Evolutionary conservation across 352 stramenopile species (phyloP), one percentile per base, ranked within the genome.

Genomic region (Globisporangium perplexum): DNA sequence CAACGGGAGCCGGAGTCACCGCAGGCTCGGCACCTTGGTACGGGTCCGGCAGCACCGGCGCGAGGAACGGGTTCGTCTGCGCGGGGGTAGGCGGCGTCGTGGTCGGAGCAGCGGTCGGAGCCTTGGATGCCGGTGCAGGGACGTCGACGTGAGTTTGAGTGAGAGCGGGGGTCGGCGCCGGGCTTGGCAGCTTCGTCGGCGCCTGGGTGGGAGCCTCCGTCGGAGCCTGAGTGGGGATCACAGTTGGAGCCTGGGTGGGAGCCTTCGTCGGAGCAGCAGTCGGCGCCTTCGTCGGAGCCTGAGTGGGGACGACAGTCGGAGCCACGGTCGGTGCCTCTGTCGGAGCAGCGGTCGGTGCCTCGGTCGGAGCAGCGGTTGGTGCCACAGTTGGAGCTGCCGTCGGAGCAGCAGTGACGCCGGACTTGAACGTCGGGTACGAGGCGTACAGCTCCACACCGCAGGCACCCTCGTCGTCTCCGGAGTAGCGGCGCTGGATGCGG

Each of bases 401-500:
- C 12, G 53, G 26, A 22, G 54, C 35, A 45, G 48, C 28, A 3
- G 60, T 56, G 35, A 73, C 48, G 30, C 62, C 63, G 2, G 45
- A 24, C 45, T 74, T 68, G 55, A 83, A 81, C 8, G 60, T 79
- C 10, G 77, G 74, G 63, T 68, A 88, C 42, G 70, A 75, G 5
- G 64, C 65, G 53, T 81, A 84, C 18, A 75, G 50, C 51, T 84
- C 77, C 24, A 88, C 66, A 28, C 74, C 73, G 28, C 77, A 88
- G 33, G 76, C 73, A 31, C 77, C 77, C 59, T 83, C 74, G 12
- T 52, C 56, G 46, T 75, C 64, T 4, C 57, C 69, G 0, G 48
- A 54, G 59, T 74, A 85, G 33, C 74, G 69, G 15, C 77, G 74
- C 56, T 83, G 59, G 55, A 86, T 75, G 51, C 77, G 74, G 22